Evolutionary conservation across 768 basidiomycete species (phyloP).

Genomic region (Termitomyces sp.): DNA sequence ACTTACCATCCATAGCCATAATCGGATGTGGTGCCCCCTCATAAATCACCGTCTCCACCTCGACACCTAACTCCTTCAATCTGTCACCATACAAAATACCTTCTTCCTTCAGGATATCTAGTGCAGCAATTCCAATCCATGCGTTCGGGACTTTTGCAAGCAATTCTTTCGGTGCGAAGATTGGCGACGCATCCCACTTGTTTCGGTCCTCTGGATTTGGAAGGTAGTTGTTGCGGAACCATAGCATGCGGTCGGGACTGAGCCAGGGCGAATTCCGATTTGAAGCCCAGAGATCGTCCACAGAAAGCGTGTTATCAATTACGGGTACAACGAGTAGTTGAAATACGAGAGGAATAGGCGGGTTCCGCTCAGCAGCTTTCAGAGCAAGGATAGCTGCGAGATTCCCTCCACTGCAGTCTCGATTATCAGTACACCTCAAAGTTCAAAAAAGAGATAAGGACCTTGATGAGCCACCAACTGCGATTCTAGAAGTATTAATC

Average conservation of each 20-base stretch:
- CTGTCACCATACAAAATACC: conserved; percentile 60
- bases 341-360: conserved; percentile 50
- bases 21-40: conserved; percentile 65
- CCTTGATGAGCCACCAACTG: conserved; percentile 75
- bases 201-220: conserved; percentile 54
- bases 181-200: conserved; percentile 67
- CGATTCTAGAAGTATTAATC: conserved; percentile 48
- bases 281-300: conserved; percentile 45
- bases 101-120: conserved; percentile 65
- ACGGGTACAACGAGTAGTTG: conserved; percentile 71
- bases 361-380: conserved; percentile 45
- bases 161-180: conserved; percentile 57
- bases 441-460: conserved; percentile 15
- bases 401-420: conserved; percentile 53
- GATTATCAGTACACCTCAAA: background rate
- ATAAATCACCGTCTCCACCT: conserved; percentile 52
- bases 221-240: conserved; percentile 69
- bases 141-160: conserved; percentile 47
- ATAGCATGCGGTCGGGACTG: conserved; percentile 58
- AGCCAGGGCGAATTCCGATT: conserved; percentile 59
- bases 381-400: conserved; percentile 61
- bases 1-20: conserved; percentile 69
- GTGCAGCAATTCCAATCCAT: conserved; percentile 60
- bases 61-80: conserved; percentile 44
- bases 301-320: conserved; percentile 60